Conservation (phyloP, 169 alveolate genomes). For the Cryptosporidium muris region DNA sequence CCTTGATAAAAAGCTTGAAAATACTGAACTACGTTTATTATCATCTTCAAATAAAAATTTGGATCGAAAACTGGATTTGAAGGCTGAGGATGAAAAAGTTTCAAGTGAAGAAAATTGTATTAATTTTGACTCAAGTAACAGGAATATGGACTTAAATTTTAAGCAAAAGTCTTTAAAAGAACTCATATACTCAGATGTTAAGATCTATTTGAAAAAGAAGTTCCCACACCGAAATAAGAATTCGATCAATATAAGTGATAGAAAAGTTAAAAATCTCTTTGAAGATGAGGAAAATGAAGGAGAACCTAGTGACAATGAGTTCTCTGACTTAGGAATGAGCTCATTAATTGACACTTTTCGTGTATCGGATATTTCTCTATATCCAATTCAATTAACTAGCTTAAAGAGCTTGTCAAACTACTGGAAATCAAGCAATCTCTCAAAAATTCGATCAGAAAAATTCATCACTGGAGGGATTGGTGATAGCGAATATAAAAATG, state of each 20-base stretch:
- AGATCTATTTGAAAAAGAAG: constrained; percentile 6
- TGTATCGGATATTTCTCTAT: constrained; percentile 35
- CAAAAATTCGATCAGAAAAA: constrained; percentile 4
- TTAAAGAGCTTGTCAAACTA: constrained; percentile 13
- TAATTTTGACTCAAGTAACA: not conserved
- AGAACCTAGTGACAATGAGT: constrained; percentile 4
- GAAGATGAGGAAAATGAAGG: constrained; percentile 59
- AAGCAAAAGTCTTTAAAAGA: constrained; percentile 48
- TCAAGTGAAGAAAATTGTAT: not conserved
- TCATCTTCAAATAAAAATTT: constrained; percentile 32
- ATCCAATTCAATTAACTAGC: constrained; percentile 31
- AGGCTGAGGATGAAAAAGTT: constrained; percentile 18
- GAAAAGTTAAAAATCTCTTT: constrained; percentile 5
- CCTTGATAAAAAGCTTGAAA: constrained; percentile 15
- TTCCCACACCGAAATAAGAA: constrained; percentile 6
- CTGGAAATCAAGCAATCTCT: constrained; percentile 25
- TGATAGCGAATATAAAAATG: constrained; percentile 75
- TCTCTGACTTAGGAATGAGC: not conserved
- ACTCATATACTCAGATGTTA: constrained; percentile 21
- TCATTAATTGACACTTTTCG: constrained; percentile 30
- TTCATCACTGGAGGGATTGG: constrained; percentile 77
- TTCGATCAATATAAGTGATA: too few species aligned
- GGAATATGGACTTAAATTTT: constrained; percentile 14
- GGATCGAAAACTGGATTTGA: constrained; percentile 4
- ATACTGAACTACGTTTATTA: constrained; percentile 19